phyloP scores from a whole-genome alignment of 1,284 basidiomycete species.

The Cystobasidium sp. region DNA sequence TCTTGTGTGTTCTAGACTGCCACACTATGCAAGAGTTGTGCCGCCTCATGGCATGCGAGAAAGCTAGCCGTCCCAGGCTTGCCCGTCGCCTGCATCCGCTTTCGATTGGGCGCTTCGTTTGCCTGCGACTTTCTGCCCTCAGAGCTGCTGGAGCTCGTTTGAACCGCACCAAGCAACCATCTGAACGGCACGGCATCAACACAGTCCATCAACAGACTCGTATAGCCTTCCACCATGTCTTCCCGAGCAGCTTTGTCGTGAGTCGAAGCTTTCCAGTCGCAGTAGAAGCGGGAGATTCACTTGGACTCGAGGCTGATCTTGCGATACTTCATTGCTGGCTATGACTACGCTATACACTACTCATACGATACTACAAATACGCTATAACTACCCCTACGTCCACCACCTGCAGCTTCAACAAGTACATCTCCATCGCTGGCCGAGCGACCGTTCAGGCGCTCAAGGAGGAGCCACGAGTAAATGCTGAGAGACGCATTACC shows the following conservation, averaged over 20 bases:
- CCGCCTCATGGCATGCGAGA: too few species aligned
- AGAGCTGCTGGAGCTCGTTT: constrained; percentile 1
- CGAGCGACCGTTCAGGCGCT: constrained; percentile 58
- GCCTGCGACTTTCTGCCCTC: not conserved
- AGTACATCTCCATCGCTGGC: constrained; percentile 58
- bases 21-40: not conserved
- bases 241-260: constrained; percentile 32
- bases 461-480: constrained; percentile 58
- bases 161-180: not conserved
- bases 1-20: too few species aligned
- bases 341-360: not conserved
- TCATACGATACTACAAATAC: not conserved
- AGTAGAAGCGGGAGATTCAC: not conserved
- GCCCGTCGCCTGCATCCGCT: not conserved
- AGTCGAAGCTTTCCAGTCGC: not conserved
- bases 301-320: constrained; percentile 14
- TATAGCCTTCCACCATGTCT: constrained; percentile 28
- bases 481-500: constrained; percentile 56
- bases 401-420: constrained; percentile 57
- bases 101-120: constrained; percentile 14
- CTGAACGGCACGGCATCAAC: not conserved
- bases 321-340: not conserved
- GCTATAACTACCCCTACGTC: not conserved
- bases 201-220: not conserved
- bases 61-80: not conserved